Base-by-base conservation (phyloP, 768 basidiomycete genomes). In the Tricholoma sp. region DNA sequence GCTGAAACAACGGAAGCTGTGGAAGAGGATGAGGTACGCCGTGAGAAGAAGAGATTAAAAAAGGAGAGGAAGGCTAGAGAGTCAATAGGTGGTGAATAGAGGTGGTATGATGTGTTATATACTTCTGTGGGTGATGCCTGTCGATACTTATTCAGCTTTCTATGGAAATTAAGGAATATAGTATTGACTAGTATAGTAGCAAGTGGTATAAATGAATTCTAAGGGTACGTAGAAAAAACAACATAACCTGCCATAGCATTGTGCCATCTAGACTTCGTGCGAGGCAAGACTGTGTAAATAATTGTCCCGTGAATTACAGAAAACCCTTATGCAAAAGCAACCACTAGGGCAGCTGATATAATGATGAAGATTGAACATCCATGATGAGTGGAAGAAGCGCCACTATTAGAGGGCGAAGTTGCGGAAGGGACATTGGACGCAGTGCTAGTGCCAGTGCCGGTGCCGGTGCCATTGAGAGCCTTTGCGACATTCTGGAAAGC, bases 31-130 rank as follows among this genome's bases (percentile, higher is more conserved):
- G 83, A 81, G 61, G 84, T 82, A 46, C 81, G 76, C 55, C 75
- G 75, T 57, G 86, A 87, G 67, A 76, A 78, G 62, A 88, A 86
- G 59, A 78, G 82, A 50, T 68, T 84, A 65, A 88, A 82, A 65
- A 88, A 86, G 64, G 86, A 88, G 72, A 86, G 82, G 67, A 87
- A 85, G 62, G 81, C 74, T 19, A 71, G 74, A 56, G 74, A 76
- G 59, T 76, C 77, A 0, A 58, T 74, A 59, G 76, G 72, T 24
- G 75, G 70, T 18, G 76, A 74, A 57, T 75, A 60, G 5, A 27
- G 18, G 8, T 27, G 35, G n/a, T 31, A 21, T 52, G 39, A 18
- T 2, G 11, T 35, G 46, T 16, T 12, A 52, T n/a, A 11, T 11
- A 11, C 8, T 29, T 29, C 29, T 29, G 8, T 29, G 4, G 4